These are phyloP conservation scores for Arthrobotrys pseudoclavata DNA, from an alignment of 2,329 filamentous ascomycete species.

Conservation along the genomic window DNA sequence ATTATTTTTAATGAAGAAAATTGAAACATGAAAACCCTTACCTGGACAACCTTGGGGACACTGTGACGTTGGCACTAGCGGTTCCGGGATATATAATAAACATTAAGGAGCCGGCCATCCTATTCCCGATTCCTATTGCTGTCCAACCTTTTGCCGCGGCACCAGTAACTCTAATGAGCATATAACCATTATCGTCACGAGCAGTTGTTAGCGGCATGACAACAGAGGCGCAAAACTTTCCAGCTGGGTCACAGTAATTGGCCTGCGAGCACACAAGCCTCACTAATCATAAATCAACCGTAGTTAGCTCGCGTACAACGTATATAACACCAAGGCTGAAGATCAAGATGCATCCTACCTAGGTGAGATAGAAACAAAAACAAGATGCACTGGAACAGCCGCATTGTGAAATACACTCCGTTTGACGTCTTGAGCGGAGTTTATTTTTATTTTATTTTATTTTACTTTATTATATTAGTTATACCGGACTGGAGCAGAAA, in stretches of 20 bases:
- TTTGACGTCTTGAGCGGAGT: not conserved
- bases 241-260: constrained; percentile 51
- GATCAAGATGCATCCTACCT: constrained; percentile 15
- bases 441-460: not conserved
- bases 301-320: not conserved
- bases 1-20: not conserved
- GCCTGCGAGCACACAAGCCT: constrained; percentile 44
- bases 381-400: constrained; percentile 32
- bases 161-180: constrained; percentile 61
- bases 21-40: not conserved
- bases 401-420: constrained; percentile 16
- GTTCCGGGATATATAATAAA: constrained; percentile 67
- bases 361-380: constrained; percentile 42
- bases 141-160: constrained; percentile 66
- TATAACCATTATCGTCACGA: constrained; percentile 53
- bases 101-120: constrained; percentile 68
- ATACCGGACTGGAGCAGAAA: not conserved
- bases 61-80: constrained; percentile 64
- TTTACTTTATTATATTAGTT: constrained; percentile 8
- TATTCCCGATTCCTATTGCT: constrained; percentile 67
- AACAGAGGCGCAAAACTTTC: constrained; percentile 50
- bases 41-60: constrained; percentile 61
- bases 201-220: constrained; percentile 46
- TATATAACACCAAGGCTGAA: not conserved
- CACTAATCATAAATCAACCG: constrained; percentile 9